Evolutionary conservation across 2,329 filamentous ascomycete genomes (phyloP), one percentile per base, ranked within the genome.

Genomic region (Fusarium beomiforme): DNA sequence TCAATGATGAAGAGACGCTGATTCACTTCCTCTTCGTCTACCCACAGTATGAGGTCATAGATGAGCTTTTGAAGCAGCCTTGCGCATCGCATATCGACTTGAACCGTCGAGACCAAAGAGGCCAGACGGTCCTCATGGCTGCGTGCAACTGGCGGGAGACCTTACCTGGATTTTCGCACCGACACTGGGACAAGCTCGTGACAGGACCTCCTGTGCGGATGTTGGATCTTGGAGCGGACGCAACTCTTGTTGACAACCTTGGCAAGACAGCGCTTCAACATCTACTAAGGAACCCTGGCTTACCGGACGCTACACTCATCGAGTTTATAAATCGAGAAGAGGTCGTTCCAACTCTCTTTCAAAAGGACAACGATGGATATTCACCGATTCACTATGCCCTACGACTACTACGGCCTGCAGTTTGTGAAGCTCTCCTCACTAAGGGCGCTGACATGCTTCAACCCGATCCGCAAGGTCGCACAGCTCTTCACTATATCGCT

Each of bases 221-320:
- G 1, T 26, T 75, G 13, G 68, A 67, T 21, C 17, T 26, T 29
- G 73, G 70, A 9, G 70, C 54, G 2, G 59, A 76, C 61, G 50
- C 61, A 10, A 59, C 61, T 2, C 24, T 73, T 11, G 29, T 46
- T 31, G 74, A 76, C 10, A 7, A 62, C 3, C 26, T 39, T 6
- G 73, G 74, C 4, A 70, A 64, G 33, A 72, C 73, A 11, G 73
- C 74, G 5, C 51, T 76, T 4, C 70, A 76, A 37, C 61, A 75
- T 23, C 11, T 76, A 10, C 16, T 75, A 29, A n/a, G 66, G 10
- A 76, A 76, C 43, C n/a, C 36, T 19, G 23, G 14, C 2, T 36
- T 69, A 3, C 58, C 71, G 4, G 59, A 72, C 10, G 50, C 51
- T 2, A 34, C 70, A 12, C 23, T 72, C 1, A 2, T 69, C 3